Evolutionary conservation across 2,329 filamentous ascomycete species (phyloP).

Genomic region (Thelonectria blattea): DNA sequence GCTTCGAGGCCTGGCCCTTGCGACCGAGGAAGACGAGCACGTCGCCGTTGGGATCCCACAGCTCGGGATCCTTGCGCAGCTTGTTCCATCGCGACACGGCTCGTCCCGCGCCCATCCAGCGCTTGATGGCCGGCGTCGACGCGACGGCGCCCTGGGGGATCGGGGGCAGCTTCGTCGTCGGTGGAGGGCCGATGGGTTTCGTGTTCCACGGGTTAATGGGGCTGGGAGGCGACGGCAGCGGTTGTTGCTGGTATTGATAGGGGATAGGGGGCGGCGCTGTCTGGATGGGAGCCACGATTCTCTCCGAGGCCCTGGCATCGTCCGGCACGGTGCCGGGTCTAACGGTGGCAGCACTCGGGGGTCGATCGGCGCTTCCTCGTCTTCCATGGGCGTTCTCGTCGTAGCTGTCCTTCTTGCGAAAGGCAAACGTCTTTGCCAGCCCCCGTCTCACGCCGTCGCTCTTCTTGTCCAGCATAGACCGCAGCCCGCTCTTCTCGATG

Average conservation of each 20-base stretch:
- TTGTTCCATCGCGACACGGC: slow-evolving; percentile 62
- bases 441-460: slow-evolving; percentile 62
- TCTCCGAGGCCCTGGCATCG: slow-evolving; percentile 23
- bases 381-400: slow-evolving; percentile 19
- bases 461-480: slow-evolving; percentile 59
- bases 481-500: slow-evolving; percentile 61
- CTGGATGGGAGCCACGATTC: slow-evolving; percentile 18
- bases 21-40: slow-evolving; percentile 62
- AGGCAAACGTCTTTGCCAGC: slow-evolving; percentile 59
- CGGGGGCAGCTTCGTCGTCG: slow-evolving; percentile 51
- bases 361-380: slow-evolving; percentile 27
- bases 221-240: slow-evolving; percentile 28
- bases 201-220: slow-evolving; percentile 28
- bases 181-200: slow-evolving; percentile 45
- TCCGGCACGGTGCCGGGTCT: slow-evolving; percentile 24
- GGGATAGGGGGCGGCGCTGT: slow-evolving; percentile 20
- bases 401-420: slow-evolving; percentile 56
- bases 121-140: slow-evolving; percentile 50
- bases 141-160: slow-evolving; percentile 41
- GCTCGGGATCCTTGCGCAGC: slow-evolving; percentile 63
- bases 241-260: slow-evolving; percentile 26
- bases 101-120: slow-evolving; percentile 59
- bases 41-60: slow-evolving; percentile 67
- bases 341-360: slow-evolving; percentile 32
- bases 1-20: slow-evolving; percentile 46